Conservation (phyloP, 768 basidiomycete genomes). For the Leccinum aurantiacum region DNA sequence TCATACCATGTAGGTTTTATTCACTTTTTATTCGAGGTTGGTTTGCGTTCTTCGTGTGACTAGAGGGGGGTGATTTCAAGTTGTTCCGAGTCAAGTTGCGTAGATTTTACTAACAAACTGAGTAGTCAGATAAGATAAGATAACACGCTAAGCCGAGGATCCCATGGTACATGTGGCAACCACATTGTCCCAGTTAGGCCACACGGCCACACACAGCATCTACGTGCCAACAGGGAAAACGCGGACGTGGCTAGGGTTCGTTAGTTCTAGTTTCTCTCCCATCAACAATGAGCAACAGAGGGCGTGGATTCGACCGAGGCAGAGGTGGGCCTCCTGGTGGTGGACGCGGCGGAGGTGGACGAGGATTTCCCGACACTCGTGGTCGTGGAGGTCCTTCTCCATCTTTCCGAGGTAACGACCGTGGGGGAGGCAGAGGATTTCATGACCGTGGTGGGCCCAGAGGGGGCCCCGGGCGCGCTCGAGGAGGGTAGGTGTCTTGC, state of each 20-base stretch:
- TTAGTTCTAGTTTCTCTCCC: neutral
- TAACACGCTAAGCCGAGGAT: conserved; percentile 4
- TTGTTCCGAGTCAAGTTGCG: neutral
- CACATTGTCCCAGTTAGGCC: conserved; percentile 5
- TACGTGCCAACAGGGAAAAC: conserved; percentile 11
- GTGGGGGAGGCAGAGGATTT: conserved; percentile 34
- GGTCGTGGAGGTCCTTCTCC: conserved; percentile 30
- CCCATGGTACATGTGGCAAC: conserved; percentile 9
- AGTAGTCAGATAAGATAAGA: conserved; percentile 26
- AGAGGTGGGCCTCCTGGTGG: conserved; percentile 34
- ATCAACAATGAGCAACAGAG: conserved; percentile 38
- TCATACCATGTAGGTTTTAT: neutral
- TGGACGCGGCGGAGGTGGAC: conserved; percentile 33
- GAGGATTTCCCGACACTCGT: conserved; percentile 30
- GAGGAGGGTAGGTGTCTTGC: conserved; percentile 39
- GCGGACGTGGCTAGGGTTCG: neutral
- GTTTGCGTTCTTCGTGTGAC: neutral
- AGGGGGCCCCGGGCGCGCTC: conserved; percentile 22
- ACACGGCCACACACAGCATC: conserved; percentile 21
- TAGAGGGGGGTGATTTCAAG: neutral
- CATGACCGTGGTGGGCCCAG: conserved; percentile 30
- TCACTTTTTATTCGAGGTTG: neutral
- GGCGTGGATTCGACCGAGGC: conserved; percentile 41
- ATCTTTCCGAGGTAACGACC: conserved; percentile 29
- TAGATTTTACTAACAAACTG: neutral